A percentile compares a stretch with the other conserved stretches of the same genome.
Evolutionary conservation across 2,329 filamentous ascomycete genomes (phyloP).

Genomic region (Chrysoporthe deuterocubensis): DNA sequence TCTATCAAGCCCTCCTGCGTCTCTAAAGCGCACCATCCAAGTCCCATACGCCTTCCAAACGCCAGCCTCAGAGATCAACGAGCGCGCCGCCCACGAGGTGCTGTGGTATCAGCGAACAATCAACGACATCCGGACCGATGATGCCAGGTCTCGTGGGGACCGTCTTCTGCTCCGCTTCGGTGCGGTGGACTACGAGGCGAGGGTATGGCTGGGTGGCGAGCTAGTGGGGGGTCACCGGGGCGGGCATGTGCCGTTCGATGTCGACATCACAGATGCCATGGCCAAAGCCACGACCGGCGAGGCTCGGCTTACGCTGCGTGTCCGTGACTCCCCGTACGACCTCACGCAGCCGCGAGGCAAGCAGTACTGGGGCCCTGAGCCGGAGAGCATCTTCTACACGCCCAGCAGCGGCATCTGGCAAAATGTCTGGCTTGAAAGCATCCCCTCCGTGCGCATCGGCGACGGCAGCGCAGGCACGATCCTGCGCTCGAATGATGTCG

Average conservation of each 20-base stretch:
- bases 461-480: constrained; percentile 63
- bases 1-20: constrained; percentile 50
- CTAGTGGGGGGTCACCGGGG: constrained; percentile 60
- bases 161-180: constrained; percentile 59
- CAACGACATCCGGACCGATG: constrained; percentile 50
- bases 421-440: constrained; percentile 59
- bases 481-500: constrained; percentile 57
- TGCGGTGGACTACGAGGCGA: constrained; percentile 65
- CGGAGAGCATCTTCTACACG: constrained; percentile 64
- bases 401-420: constrained; percentile 64
- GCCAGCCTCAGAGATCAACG: constrained; percentile 64
- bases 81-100: constrained; percentile 66
- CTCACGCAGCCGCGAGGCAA: constrained; percentile 69
- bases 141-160: constrained; percentile 46
- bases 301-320: constrained; percentile 56
- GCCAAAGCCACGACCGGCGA: constrained; percentile 34
- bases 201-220: constrained; percentile 58
- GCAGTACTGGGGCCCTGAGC: constrained; percentile 66
- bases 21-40: constrained; percentile 57
- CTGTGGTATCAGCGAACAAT: constrained; percentile 67
- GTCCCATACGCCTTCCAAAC: constrained; percentile 71
- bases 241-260: constrained; percentile 61
- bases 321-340: constrained; percentile 67
- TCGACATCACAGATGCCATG: constrained; percentile 61
- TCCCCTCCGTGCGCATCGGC: constrained; percentile 55